These are phyloP conservation scores for Podila epicladia DNA, from an alignment of 192 early-diverging fungal genomes.

Conservation along the genomic window DNA sequence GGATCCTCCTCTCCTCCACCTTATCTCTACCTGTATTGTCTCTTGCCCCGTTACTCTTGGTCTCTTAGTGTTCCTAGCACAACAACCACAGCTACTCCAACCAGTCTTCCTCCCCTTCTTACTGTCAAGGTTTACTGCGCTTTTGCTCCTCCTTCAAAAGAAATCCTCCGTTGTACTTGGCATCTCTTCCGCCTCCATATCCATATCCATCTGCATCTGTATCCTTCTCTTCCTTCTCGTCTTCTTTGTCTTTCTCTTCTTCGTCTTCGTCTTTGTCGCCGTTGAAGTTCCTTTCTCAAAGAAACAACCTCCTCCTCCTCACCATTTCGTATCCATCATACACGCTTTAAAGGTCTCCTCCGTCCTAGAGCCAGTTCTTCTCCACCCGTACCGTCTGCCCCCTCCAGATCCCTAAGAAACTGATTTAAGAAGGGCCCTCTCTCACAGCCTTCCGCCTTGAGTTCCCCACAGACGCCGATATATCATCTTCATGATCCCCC, in stretches of 20 bases:
- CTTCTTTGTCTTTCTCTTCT: not conserved
- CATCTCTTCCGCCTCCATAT: not conserved
- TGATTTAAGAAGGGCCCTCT: not conserved
- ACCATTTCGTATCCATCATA: constrained; percentile 12
- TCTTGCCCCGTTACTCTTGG: not conserved
- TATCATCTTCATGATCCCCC: constrained; percentile 35
- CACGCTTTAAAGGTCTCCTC: constrained; percentile 5
- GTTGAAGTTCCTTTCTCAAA: not conserved
- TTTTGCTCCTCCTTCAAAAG: too few relatives aligned
- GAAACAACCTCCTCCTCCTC: not conserved
- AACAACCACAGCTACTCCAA: not conserved
- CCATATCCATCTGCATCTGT: not conserved
- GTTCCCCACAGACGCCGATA: too few relatives aligned
- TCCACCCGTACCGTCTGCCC: constrained; percentile 16
- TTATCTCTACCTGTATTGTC: not conserved
- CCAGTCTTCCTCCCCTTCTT: too few relatives aligned
- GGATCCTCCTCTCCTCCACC: not conserved
- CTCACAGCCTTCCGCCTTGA: constrained; percentile 3
- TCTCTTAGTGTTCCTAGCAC: too few relatives aligned
- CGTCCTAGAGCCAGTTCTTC: constrained; percentile 2
- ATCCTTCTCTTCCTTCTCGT: not conserved
- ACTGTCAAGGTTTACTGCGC: too few relatives aligned
- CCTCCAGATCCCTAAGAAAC: constrained; percentile 40
- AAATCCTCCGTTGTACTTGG: too few relatives aligned
- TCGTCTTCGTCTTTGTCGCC: not conserved